Conservation (phyloP, 2,329 filamentous ascomycete species). For the Cadophora sp. region DNA sequence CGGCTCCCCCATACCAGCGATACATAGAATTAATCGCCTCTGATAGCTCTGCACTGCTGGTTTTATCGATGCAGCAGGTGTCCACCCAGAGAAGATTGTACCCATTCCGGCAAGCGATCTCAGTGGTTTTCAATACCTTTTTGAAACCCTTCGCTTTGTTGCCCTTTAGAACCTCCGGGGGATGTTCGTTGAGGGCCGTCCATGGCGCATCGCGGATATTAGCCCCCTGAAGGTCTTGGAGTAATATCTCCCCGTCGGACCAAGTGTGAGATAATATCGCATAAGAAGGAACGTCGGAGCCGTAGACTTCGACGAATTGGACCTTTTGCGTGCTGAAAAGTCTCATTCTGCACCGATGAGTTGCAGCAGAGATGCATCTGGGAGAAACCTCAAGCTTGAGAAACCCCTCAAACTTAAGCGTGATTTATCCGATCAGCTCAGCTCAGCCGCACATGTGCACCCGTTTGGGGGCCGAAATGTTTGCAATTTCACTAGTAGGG, state of each 20-base stretch:
- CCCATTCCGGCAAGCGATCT: not conserved
- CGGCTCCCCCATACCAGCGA: constrained; percentile 27
- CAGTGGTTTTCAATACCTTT: not conserved
- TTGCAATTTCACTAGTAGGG: not conserved
- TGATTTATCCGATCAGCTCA: not conserved
- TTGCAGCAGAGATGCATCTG: not conserved
- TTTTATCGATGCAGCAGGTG: constrained; percentile 34
- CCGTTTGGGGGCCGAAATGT: not conserved
- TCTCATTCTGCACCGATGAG: not conserved
- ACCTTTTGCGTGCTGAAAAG: not conserved
- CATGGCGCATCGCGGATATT: not conserved
- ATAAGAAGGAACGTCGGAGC: not conserved
- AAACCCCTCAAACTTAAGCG: not conserved
- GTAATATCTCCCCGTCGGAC: constrained; percentile 4
- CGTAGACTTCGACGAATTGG: not conserved
- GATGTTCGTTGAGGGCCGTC: not conserved
- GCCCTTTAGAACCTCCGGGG: not conserved
- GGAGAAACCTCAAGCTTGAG: not conserved
- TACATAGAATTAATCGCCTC: constrained; percentile 34
- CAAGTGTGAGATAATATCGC: constrained; percentile 16
- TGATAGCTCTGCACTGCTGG: constrained; percentile 27
- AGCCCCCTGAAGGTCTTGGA: not conserved
- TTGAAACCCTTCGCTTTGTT: constrained; percentile 9
- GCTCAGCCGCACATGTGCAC: not conserved
- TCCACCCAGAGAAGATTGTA: constrained; percentile 21